These are phyloP conservation scores for Vachellia pachyceras DNA, from an alignment of 306 rosid species.

Conservation along the genomic window DNA sequence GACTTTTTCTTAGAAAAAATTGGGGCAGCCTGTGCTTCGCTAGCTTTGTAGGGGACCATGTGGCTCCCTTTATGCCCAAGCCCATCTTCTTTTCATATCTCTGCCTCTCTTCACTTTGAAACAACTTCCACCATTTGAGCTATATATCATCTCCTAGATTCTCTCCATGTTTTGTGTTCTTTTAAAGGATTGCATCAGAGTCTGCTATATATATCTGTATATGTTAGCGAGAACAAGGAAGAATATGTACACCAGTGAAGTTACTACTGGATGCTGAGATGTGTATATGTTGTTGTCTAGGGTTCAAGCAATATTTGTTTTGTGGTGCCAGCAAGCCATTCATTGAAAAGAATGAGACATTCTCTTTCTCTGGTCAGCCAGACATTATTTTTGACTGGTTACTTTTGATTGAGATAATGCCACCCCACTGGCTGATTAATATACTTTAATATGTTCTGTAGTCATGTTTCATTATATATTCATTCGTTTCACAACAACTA, in stretches of 20 bases:
- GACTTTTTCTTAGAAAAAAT: constrained; percentile 16
- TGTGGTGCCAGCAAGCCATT: neutral
- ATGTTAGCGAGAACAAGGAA: neutral
- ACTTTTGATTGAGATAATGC: neutral
- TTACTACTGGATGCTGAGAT: neutral
- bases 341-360: neutral
- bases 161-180: constrained; percentile 14
- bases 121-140: neutral
- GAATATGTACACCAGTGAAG: neutral
- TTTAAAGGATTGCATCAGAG: neutral
- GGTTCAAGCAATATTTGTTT: neutral
- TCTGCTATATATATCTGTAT: neutral
- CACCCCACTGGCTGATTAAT: neutral
- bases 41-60: neutral
- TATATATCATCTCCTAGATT: neutral
- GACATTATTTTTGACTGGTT: neutral
- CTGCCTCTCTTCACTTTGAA: neutral
- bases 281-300: neutral
- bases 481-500: neutral
- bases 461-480: neutral
- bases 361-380: neutral
- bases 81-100: neutral
- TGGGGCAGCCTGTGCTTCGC: neutral
- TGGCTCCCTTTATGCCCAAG: constrained; percentile 14
- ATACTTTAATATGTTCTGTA: neutral